Conservation (phyloP, 2,329 filamentous ascomycete genomes). For the Leptosphaerulina australis region DNA sequence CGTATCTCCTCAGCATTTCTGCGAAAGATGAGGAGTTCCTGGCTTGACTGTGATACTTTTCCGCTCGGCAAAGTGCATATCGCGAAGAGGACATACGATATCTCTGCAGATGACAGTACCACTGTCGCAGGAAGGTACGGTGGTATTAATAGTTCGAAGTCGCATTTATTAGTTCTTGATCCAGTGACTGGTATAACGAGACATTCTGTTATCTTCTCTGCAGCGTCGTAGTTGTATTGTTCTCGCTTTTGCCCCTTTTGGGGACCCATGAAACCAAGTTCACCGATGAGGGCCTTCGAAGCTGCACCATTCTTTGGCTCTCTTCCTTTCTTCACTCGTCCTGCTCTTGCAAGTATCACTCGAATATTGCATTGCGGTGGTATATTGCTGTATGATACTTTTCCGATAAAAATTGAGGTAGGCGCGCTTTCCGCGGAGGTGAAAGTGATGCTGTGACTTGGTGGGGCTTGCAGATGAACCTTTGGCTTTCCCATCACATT, state of each 20-base stretch:
- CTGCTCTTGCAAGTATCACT: slow-evolving; percentile 13
- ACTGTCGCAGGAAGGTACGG: slow-evolving; percentile 9
- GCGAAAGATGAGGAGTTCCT: slow-evolving; percentile 6
- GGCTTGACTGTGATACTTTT: neutral
- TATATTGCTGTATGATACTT: slow-evolving; percentile 5
- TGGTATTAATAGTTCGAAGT: slow-evolving; percentile 6
- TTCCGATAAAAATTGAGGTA: neutral
- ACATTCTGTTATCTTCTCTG: slow-evolving; percentile 8
- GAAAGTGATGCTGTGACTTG: slow-evolving; percentile 5
- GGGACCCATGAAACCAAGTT: slow-evolving; percentile 9
- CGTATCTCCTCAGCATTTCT: neutral
- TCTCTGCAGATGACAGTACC: slow-evolving; percentile 3
- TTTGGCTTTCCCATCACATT: slow-evolving; percentile 8
- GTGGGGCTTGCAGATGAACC: slow-evolving; percentile 4
- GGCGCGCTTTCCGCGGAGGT: neutral
- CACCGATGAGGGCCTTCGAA: slow-evolving; percentile 5
- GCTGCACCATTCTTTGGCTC: neutral
- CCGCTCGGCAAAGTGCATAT: slow-evolving; percentile 1
- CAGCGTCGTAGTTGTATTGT: slow-evolving; percentile 2
- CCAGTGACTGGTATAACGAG: neutral
- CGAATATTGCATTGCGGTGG: slow-evolving; percentile 5
- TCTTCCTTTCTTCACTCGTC: neutral
- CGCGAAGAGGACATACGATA: slow-evolving; percentile 12
- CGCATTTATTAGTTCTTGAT: slow-evolving; percentile 6
- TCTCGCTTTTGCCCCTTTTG: slow-evolving; percentile 8